Evolutionary conservation across 2,329 filamentous ascomycete genomes (phyloP).

Genomic region (Fusarium beomiforme): DNA sequence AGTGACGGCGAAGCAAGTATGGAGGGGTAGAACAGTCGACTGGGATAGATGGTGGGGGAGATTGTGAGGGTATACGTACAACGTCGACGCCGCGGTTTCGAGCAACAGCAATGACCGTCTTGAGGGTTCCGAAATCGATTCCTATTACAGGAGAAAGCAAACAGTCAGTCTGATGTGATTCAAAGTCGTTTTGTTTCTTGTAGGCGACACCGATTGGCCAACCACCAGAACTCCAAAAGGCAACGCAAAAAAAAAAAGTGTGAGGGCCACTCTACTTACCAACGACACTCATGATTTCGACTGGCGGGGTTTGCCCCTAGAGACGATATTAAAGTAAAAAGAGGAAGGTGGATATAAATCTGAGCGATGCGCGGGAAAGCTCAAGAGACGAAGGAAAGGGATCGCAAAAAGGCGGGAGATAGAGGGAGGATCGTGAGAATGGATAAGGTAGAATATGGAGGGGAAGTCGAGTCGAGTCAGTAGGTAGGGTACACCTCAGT

Average conservation of each 20-base stretch:
- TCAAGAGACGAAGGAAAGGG: conserved; percentile 34
- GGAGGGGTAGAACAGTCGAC: conserved; percentile 24
- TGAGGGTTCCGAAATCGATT: conserved; percentile 95
- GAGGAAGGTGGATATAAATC: conserved; percentile 12
- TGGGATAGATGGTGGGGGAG: conserved; percentile 15
- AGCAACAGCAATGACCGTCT: conserved; percentile 97
- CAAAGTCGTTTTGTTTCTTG: conserved; percentile 3
- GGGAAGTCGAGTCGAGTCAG: conserved; percentile 11
- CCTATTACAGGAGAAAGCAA: conserved; percentile 57
- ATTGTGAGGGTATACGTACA: conserved; percentile 68
- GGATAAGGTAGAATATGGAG: conserved; percentile 26
- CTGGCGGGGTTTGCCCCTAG: conserved; percentile 40
- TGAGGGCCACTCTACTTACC: conserved; percentile 49
- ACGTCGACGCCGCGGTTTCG: conserved; percentile 99
- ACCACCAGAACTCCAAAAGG: not conserved
- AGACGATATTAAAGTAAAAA: conserved; percentile 31
- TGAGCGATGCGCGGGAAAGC: conserved; percentile 34
- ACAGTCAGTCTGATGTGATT: conserved; percentile 30
- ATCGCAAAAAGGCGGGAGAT: conserved; percentile 27
- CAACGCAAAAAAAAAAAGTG: not conserved
- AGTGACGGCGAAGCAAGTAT: not conserved
- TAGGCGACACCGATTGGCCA: not conserved
- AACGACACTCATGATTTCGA: conserved; percentile 64
- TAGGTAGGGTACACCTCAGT: conserved; percentile 13
- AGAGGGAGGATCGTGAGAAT: conserved; percentile 26